A percentile compares a stretch with the other conserved stretches of the same genome.
These are phyloP conservation scores for Xylariaceae sp. DNA, from an alignment of 2,329 filamentous ascomycete species.

Conservation along the genomic window DNA sequence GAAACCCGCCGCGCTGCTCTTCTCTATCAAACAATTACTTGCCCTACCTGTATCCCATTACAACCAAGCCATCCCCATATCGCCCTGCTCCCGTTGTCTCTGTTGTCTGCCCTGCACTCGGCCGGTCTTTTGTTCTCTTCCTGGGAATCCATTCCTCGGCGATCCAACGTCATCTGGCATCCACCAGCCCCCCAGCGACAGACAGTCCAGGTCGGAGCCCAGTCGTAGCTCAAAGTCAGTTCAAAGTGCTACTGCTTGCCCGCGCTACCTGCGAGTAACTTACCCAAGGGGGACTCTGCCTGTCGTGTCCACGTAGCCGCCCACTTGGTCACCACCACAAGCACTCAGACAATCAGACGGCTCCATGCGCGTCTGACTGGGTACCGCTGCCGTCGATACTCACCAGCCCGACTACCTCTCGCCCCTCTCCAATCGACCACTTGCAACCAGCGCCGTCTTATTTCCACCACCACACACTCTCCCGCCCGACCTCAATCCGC, in stretches of 20 bases:
- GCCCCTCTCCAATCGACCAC: conserved; percentile 14
- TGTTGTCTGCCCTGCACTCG: conserved; percentile 11
- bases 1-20: too few species aligned
- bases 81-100: conserved; percentile 14
- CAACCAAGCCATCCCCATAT: conserved; percentile 15
- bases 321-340: background rate
- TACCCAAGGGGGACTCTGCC: conserved; percentile 10
- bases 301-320: conserved; percentile 19
- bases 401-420: conserved; percentile 8
- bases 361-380: conserved; percentile 20
- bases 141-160: background rate
- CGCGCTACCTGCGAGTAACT: too few species aligned
- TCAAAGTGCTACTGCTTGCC: too few species aligned
- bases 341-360: background rate
- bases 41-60: conserved; percentile 15
- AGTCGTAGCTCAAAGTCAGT: too few species aligned
- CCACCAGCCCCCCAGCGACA: too few species aligned
- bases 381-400: conserved; percentile 9
- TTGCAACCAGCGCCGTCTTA: conserved; percentile 13
- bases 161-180: too few species aligned
- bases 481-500: conserved; percentile 5
- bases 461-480: conserved; percentile 14
- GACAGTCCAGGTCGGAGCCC: too few species aligned
- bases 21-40: too few species aligned
- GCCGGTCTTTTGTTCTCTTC: conserved; percentile 14